Conservation (phyloP, 768 basidiomycete species). For the Phlegmacium glaucopus region DNA sequence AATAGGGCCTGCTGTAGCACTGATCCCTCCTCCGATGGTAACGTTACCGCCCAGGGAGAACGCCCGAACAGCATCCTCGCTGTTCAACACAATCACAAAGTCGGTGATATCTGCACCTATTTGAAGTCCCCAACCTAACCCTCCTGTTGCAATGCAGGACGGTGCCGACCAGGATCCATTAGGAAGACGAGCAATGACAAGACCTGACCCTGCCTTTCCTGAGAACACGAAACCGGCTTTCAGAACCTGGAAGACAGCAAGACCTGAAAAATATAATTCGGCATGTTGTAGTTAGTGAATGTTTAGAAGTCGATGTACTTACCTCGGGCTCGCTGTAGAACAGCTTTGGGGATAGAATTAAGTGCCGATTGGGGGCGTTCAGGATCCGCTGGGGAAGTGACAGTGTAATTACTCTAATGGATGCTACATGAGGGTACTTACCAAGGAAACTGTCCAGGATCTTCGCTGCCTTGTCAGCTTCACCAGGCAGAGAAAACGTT, state of each 20-base stretch:
- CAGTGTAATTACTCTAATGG: conserved; percentile 1
- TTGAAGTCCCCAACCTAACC: conserved; percentile 92
- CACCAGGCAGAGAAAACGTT: conserved; percentile 85
- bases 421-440: conserved; percentile 28
- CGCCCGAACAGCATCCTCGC: conserved; percentile 91
- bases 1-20: conserved; percentile 86
- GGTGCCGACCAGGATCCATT: conserved; percentile 98
- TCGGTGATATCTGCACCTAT: conserved; percentile 95
- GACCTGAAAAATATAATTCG: conserved; percentile 44
- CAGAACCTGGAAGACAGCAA: conserved; percentile 92
- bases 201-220: conserved; percentile 89
- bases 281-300: background rate
- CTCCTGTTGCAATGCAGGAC: conserved; percentile 94
- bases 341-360: conserved; percentile 91
- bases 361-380: conserved; percentile 84
- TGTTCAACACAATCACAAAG: conserved; percentile 96
- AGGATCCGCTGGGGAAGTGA: conserved; percentile 66
- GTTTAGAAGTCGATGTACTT: background rate
- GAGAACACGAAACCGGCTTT: conserved; percentile 95
- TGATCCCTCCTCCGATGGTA: conserved; percentile 89
- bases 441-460: conserved; percentile 91
- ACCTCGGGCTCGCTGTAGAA: conserved; percentile 89
- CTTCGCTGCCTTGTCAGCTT: conserved; percentile 91
- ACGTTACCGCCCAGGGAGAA: conserved; percentile 96
- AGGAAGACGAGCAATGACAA: conserved; percentile 88